Conservation (phyloP, 805 yeast species). For the Saccharomyces paradoxus region DNA sequence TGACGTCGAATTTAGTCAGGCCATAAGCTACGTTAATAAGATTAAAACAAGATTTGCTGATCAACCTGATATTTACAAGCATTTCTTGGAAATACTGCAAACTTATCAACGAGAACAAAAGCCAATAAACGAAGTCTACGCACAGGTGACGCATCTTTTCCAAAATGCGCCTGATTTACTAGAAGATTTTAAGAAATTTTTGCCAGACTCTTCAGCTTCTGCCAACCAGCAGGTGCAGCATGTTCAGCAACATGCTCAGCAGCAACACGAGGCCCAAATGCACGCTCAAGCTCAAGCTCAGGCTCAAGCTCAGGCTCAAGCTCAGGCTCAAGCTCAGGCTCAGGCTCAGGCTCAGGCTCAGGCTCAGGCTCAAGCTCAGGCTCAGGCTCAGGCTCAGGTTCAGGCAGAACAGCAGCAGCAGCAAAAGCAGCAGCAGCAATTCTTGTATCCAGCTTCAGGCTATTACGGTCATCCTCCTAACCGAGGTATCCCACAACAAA, state of each 20-base stretch:
- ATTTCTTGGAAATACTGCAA: conserved; percentile 87
- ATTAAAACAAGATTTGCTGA: conserved; percentile 87
- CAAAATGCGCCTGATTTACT: conserved; percentile 89
- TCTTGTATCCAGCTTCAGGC: conserved; percentile 5
- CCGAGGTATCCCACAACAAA: conserved; percentile 13
- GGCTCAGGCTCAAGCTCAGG: conserved; percentile 1
- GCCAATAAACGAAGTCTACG: conserved; percentile 90
- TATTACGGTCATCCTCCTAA: not conserved
- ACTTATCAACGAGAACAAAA: conserved; percentile 94
- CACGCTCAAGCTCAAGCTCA: not conserved
- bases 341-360: conserved; percentile 2
- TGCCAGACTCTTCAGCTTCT: conserved; percentile 56
- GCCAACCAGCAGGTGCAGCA: conserved; percentile 23
- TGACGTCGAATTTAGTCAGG: conserved; percentile 94
- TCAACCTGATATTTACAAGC: conserved; percentile 94
- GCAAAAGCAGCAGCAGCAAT: conserved; percentile 4
- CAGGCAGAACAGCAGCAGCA: conserved; percentile 10
- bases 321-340: conserved; percentile 1
- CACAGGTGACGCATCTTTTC: conserved; percentile 82
- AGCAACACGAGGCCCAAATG: conserved; percentile 7
- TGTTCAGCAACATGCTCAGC: conserved; percentile 15
- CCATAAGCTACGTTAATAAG: conserved; percentile 91
- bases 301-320: conserved; percentile 4
- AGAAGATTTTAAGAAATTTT: conserved; percentile 89
- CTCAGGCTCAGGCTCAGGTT: conserved; percentile 2